These are phyloP conservation scores for Candolleomyces aberdarensis DNA, from an alignment of 768 basidiomycete species.

Conservation along the genomic window DNA sequence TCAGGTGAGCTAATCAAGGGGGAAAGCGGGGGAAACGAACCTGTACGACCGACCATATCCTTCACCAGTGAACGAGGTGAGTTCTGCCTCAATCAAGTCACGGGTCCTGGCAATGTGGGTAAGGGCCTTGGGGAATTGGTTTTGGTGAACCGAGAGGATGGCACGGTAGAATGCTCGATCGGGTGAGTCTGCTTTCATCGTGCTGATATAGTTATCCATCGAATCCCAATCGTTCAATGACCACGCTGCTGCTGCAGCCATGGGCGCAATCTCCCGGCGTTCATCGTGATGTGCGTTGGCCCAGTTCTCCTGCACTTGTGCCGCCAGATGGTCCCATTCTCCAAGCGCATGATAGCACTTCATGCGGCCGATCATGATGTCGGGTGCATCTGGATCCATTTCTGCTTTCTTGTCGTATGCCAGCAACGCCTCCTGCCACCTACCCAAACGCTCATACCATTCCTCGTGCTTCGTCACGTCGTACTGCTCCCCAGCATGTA, in stretches of 20 bases:
- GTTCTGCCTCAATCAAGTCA: constrained; percentile 86
- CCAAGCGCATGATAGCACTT: constrained; percentile 96
- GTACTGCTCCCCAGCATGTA: constrained; percentile 85
- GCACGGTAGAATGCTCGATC: constrained; percentile 96
- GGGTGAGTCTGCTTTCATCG: constrained; percentile 90
- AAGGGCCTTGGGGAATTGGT: constrained; percentile 90
- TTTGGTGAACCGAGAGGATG: constrained; percentile 93
- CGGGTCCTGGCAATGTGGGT: constrained; percentile 90
- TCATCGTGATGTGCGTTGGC: constrained; percentile 76
- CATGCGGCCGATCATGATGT: constrained; percentile 86
- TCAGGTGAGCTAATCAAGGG: not conserved
- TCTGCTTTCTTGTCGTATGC: constrained; percentile 80
- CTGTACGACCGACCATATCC: constrained; percentile 97
- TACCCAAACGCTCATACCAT: constrained; percentile 95
- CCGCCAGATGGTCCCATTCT: constrained; percentile 91
- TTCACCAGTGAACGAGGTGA: constrained; percentile 90
- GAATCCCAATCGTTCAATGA: constrained; percentile 95
- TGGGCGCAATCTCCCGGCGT: constrained; percentile 87
- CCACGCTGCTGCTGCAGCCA: constrained; percentile 98
- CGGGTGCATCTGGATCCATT: constrained; percentile 71
- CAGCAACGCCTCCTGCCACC: constrained; percentile 91
- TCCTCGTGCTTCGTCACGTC: constrained; percentile 92
- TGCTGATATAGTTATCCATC: constrained; percentile 95
- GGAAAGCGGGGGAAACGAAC: constrained; percentile 41
- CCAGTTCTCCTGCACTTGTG: constrained; percentile 89